Evolutionary conservation across 345 rosid genomes (phyloP), one percentile per base, ranked within the genome.

Genomic region (Lenwebbia sp.): DNA sequence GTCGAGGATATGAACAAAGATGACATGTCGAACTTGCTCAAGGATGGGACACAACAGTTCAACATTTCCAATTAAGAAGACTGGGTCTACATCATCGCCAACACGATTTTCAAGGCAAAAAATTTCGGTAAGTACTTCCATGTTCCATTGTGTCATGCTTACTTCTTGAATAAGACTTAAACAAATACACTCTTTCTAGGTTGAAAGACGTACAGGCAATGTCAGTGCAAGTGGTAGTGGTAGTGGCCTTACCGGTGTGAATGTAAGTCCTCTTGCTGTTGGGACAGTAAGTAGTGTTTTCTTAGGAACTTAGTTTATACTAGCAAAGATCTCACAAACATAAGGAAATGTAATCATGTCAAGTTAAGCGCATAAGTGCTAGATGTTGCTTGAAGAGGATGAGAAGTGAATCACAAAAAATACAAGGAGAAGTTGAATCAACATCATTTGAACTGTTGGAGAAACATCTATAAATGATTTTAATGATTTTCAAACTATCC

Each of bases 241-340:
- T 0, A 0, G 0, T 6, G 19, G 33, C 19, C 4, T 2, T 13
- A 58, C 4, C 1, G 7, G 15, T n/a, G 33, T n/a, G 4, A 58
- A n/a, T 58, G 17, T 13, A 51, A 51, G 53, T 51, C 55, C 22
- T 53, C 21, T 14, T 53, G 55, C 1, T 55, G 4, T 1, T 55
- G 2, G 57, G 58, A 55, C 2, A 2, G 58, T 55, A 23, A 23
- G 5, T 23, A 23, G 55, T 17, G 55, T 53, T 23, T 23, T 55
- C 4, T 55, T 55, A 10, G 26, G 4, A 23, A 55, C 26, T 22
- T 55, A 55, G n/a, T 23, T 55, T 55, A 55, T 55, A 22, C 12
- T 4, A 23, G 12, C 58, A 55, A 55, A 55, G 26, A 22, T 23
- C 23, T 55, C n/a, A 23, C 25, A 23, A 55, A 55, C 10, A 23